phyloP scores from a whole-genome alignment of 352 stramenopile genomes.

The Phytophthora idaei region DNA sequence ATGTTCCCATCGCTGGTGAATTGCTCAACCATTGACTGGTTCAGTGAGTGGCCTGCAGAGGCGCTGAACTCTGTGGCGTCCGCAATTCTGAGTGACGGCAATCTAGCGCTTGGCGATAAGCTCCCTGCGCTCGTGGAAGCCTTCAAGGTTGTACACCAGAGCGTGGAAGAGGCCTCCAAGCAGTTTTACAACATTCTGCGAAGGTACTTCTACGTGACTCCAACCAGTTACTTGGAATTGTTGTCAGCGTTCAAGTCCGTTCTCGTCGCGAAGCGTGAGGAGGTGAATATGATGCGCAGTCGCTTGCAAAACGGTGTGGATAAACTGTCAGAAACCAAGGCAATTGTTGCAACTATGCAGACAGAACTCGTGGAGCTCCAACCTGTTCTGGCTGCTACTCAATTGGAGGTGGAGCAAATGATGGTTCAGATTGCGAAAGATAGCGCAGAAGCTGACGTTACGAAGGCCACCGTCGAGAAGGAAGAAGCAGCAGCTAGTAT shows the following conservation, averaged over 20 bases:
- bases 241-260: constrained; percentile 92
- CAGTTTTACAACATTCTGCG: constrained; percentile 88
- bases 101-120: constrained; percentile 70
- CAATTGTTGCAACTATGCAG: constrained; percentile 85
- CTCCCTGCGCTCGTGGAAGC: constrained; percentile 64
- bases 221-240: constrained; percentile 93
- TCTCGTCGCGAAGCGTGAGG: constrained; percentile 88
- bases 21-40: constrained; percentile 90
- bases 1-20: constrained; percentile 92
- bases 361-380: constrained; percentile 84
- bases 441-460: constrained; percentile 89
- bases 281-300: constrained; percentile 89
- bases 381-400: constrained; percentile 74
- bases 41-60: constrained; percentile 88
- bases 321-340: constrained; percentile 84
- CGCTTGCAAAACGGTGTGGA: constrained; percentile 88
- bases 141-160: constrained; percentile 90
- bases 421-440: constrained; percentile 91
- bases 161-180: constrained; percentile 82
- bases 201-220: constrained; percentile 94
- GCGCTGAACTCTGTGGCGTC: constrained; percentile 85
- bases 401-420: constrained; percentile 89
- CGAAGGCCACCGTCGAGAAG: constrained; percentile 85
- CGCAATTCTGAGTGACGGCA: constrained; percentile 84
- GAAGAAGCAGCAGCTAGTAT: constrained; percentile 88